phyloP scores from a whole-genome alignment of 352 stramenopile genomes.

The Globisporangium recalcitrans region DNA sequence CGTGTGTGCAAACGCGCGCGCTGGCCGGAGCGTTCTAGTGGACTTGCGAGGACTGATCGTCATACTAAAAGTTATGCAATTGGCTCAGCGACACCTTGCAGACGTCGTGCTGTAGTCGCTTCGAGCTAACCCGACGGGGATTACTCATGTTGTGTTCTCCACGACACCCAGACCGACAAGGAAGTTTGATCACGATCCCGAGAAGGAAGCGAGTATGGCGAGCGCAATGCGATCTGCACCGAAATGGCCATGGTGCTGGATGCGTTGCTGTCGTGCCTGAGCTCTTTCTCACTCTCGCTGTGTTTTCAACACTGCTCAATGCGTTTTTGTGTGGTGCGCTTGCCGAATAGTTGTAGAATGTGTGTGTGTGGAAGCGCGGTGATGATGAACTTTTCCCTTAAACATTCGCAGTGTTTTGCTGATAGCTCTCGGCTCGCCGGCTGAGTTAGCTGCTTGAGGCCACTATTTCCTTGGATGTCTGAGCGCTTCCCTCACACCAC shows the following conservation, averaged over 20 bases:
- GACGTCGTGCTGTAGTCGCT: constrained; percentile 63
- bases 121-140: constrained; percentile 88
- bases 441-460: constrained; percentile 55
- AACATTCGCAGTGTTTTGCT: constrained; percentile 70
- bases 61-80: constrained; percentile 92
- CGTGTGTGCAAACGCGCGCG: constrained; percentile 7
- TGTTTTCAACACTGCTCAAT: constrained; percentile 9
- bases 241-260: neutral
- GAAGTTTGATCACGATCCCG: constrained; percentile 18
- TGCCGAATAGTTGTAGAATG: neutral
- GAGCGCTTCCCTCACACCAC: constrained; percentile 19
- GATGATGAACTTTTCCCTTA: constrained; percentile 79
- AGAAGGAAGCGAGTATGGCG: neutral
- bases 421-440: constrained; percentile 42
- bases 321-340: neutral
- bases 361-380: constrained; percentile 34
- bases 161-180: constrained; percentile 56
- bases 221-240: neutral
- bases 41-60: constrained; percentile 82
- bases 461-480: constrained; percentile 45
- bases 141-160: constrained; percentile 92
- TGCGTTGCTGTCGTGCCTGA: neutral
- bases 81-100: constrained; percentile 61
- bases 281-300: neutral
- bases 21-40: constrained; percentile 25